Evolutionary conservation across 2,329 filamentous ascomycete genomes (phyloP).

Genomic region (Biscogniauxia sp.): DNA sequence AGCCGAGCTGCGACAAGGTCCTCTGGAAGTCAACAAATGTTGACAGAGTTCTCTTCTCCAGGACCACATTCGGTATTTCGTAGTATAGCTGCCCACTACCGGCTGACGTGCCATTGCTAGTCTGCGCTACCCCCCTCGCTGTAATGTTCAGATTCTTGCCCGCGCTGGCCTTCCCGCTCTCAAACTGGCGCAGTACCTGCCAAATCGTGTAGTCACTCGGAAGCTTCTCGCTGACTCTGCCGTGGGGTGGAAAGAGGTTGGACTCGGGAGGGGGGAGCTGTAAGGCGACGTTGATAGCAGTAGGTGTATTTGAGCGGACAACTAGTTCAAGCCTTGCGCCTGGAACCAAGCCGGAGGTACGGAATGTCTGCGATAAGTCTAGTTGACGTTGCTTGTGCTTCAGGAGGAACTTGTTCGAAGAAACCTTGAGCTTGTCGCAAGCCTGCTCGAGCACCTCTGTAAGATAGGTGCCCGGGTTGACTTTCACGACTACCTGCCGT

Average conservation of each 20-base stretch:
- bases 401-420: constrained; percentile 71
- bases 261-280: constrained; percentile 75
- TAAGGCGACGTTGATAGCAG: constrained; percentile 83
- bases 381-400: constrained; percentile 88
- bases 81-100: constrained; percentile 79
- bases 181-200: constrained; percentile 86
- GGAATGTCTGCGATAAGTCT: constrained; percentile 80
- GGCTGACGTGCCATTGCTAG: constrained; percentile 47
- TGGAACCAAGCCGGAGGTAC: constrained; percentile 75
- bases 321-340: constrained; percentile 94
- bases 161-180: constrained; percentile 66
- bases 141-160: constrained; percentile 75
- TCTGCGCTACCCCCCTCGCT: constrained; percentile 70
- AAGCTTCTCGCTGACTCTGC: constrained; percentile 78
- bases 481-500: constrained; percentile 77
- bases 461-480: constrained; percentile 75
- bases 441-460: constrained; percentile 85
- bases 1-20: constrained; percentile 80
- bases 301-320: constrained; percentile 78
- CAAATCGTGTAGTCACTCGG: constrained; percentile 85
- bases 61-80: constrained; percentile 79
- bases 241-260: constrained; percentile 55
- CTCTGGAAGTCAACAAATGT: constrained; percentile 83
- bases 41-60: constrained; percentile 77
- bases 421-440: constrained; percentile 75